phyloP scores from a whole-genome alignment of 176 grass and related monocot species.

The Luzula sylvatica region DNA sequence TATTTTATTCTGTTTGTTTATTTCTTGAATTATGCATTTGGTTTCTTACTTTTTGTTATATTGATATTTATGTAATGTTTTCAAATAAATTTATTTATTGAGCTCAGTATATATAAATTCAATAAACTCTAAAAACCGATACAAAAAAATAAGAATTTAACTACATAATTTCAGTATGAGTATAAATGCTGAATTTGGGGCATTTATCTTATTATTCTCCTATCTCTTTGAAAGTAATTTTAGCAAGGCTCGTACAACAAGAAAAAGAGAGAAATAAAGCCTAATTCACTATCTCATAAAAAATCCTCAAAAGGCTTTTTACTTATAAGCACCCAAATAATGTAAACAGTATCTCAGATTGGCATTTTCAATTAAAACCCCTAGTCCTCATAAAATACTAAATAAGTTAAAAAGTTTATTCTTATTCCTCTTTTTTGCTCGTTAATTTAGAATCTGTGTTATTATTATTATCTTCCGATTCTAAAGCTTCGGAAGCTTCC shows the following conservation, averaged over 20 bases:
- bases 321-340: slow-evolving; percentile 1
- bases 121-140: neutral
- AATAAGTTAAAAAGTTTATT: neutral
- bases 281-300: no score
- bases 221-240: slow-evolving; percentile 16
- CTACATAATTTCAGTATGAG: no score
- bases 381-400: slow-evolving; percentile 9
- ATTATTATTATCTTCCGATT: slow-evolving; percentile 11
- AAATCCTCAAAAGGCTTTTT: no score
- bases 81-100: no score
- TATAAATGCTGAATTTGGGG: no score
- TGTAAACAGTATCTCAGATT: neutral
- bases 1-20: no score
- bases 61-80: no score
- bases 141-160: no score
- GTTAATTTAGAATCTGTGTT: neutral
- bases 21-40: no score
- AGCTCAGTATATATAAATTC: no score
- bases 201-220: slow-evolving; percentile 3
- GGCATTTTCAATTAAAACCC: slow-evolving; percentile 12
- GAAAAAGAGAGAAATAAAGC: slow-evolving; percentile 3
- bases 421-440: slow-evolving; percentile 18
- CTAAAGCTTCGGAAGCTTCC: slow-evolving; percentile 11
- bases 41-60: no score
- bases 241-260: slow-evolving; percentile 8